Evolutionary conservation across 805 yeast species (phyloP).

Genomic region (Sugiyamaella valdiviana): DNA sequence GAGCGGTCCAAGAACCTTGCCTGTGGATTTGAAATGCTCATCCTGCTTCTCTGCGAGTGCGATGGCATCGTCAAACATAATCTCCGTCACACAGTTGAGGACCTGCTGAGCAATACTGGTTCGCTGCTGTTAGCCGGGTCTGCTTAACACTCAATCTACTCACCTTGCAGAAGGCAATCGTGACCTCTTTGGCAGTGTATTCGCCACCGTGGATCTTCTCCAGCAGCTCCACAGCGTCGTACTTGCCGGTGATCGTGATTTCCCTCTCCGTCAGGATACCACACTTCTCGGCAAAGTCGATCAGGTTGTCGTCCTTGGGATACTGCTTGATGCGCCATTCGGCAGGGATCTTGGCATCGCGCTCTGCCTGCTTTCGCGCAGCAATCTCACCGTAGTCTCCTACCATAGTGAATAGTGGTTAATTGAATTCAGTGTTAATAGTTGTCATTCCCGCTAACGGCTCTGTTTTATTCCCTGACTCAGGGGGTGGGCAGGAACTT

Average conservation of each 20-base stretch:
- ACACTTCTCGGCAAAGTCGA: constrained; percentile 34
- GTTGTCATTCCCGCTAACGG: not conserved
- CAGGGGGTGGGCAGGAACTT: not conserved
- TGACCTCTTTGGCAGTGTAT: constrained; percentile 41
- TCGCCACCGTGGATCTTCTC: constrained; percentile 42
- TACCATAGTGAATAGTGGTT: constrained; percentile 1
- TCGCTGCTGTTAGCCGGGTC: too few relatives aligned
- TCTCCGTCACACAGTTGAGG: constrained; percentile 33
- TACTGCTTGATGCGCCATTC: constrained; percentile 41
- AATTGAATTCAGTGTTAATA: not conserved
- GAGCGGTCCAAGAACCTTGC: constrained; percentile 51
- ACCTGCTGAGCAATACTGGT: constrained; percentile 55
- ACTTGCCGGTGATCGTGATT: constrained; percentile 35
- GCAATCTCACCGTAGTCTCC: constrained; percentile 34
- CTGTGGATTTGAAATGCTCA: constrained; percentile 39
- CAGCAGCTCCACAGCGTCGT: constrained; percentile 44
- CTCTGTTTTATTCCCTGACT: not conserved
- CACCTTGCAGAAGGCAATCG: constrained; percentile 53
- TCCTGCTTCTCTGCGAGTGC: constrained; percentile 51
- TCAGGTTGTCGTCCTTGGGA: constrained; percentile 34
- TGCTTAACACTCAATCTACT: too few relatives aligned
- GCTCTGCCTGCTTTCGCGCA: constrained; percentile 33
- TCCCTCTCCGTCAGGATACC: constrained; percentile 34
- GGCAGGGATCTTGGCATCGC: constrained; percentile 39
- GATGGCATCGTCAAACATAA: constrained; percentile 54